Evolutionary conservation across 2,329 filamentous ascomycete species (phyloP), one percentile per base, ranked within the genome.

Genomic region (Aspergillus sp.): DNA sequence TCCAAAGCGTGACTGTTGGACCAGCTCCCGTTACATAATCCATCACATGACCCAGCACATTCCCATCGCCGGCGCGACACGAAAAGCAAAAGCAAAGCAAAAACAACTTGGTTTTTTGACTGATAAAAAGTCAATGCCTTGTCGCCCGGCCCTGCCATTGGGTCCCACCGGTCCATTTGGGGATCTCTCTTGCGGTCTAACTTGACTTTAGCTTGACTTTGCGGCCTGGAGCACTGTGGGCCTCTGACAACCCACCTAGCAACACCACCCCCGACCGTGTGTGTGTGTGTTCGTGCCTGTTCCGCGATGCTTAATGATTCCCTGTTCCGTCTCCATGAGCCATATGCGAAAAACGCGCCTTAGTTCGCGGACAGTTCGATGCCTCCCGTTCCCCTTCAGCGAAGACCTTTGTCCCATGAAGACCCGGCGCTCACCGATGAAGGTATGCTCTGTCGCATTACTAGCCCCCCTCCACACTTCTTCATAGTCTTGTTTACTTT

Each of bases 391-490:
- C 70, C 75, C 63, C 68, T 73, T 68, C 76, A 77, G 66, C 75
- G 72, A 68, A 73, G 73, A 73, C 71, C 72, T 70, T 66, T 74
- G 67, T 70, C 74, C 65, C 71, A 78, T 66, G 77, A 79, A 70
- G 71, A 74, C 61, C 70, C 75, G 55, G 71, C 71, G 62, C 87
- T 89, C 68, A 84, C 84, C 57, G 86, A 89, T 67, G 78, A 87
- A 77, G 86, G 87, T 87, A 68, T 48, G 73, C 62, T 25, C 47
- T 21, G 54, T 36, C 25, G 36, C 19, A 17, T 23, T 44, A n/a
- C 3, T 6, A 51, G 52, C 3, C 4, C 4, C 21, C 10, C 13
- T 2, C 8, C 19, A 7, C 4, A 11, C 32, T 8, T 8, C 39
- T 44, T 3, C 10, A 13, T 21, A 21, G 17, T 21, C 44, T 6